phyloP scores from a whole-genome alignment of 1,284 basidiomycete species.

The Austroboletus niveus region DNA sequence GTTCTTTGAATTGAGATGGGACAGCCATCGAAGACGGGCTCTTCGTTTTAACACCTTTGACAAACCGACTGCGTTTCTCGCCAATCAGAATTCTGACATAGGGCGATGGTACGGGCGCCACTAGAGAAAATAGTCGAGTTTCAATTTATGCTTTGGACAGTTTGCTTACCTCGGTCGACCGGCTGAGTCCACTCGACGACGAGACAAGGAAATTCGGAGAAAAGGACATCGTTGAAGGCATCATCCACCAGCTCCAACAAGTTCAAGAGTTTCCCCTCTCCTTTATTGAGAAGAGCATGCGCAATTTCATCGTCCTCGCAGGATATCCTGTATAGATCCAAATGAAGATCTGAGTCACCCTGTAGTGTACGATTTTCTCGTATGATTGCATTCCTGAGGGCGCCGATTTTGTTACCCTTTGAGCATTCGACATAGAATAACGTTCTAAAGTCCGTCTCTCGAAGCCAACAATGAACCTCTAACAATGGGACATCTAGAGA shows the following conservation, averaged over 20 bases:
- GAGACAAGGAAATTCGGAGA: neutral
- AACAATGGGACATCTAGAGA: neutral
- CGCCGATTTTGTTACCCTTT: neutral
- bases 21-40: too few relatives aligned
- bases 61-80: too few relatives aligned
- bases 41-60: too few relatives aligned
- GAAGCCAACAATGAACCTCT: neutral
- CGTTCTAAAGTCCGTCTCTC: neutral
- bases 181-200: neutral
- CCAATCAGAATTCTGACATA: too few relatives aligned
- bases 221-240: neutral
- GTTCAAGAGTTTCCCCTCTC: neutral
- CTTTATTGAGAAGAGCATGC: neutral
- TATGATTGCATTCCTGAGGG: neutral
- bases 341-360: neutral
- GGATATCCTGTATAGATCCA: neutral
- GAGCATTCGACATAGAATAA: neutral
- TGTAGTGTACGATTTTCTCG: neutral
- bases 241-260: neutral
- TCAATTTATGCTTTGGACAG: neutral
- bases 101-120: too few relatives aligned
- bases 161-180: neutral
- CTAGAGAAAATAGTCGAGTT: neutral
- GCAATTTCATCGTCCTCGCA: neutral
- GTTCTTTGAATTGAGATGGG: too few relatives aligned